A percentile compares a stretch with the other conserved stretches of the same genome.
phyloP scores from a whole-genome alignment of 2,329 filamentous ascomycete genomes.

The Talaromyces sp. region DNA sequence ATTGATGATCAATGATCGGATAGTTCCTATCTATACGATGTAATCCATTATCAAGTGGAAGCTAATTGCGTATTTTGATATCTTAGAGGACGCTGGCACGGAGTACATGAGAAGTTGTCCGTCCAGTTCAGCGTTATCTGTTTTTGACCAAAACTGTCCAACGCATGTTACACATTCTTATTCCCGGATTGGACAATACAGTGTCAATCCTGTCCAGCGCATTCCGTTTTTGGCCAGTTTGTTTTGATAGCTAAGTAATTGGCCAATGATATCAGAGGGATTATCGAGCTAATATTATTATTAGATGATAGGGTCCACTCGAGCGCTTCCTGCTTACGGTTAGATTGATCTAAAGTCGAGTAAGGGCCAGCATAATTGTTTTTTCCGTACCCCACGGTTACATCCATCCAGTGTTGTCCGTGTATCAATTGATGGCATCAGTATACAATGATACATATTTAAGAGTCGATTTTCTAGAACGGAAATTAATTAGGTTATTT shows the following conservation, averaged over 20 bases:
- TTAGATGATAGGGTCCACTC: neutral
- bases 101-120: neutral
- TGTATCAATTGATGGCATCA: neutral
- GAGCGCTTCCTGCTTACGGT: neutral
- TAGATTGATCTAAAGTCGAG: neutral
- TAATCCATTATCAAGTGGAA: neutral
- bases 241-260: neutral
- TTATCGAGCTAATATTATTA: neutral
- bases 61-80: neutral
- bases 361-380: neutral
- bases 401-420: neutral
- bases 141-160: neutral
- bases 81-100: neutral
- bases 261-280: neutral
- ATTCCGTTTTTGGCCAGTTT: neutral
- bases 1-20: neutral
- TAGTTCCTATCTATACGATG: neutral
- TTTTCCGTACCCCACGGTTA: neutral
- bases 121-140: neutral
- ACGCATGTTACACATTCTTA: neutral
- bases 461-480: neutral
- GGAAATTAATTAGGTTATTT: neutral
- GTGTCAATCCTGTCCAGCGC: neutral
- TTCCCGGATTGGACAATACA: neutral
- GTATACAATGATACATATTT: neutral